Base-by-base conservation (phyloP, 2,329 filamentous ascomycete species). In the Sphaerulina populicola region DNA sequence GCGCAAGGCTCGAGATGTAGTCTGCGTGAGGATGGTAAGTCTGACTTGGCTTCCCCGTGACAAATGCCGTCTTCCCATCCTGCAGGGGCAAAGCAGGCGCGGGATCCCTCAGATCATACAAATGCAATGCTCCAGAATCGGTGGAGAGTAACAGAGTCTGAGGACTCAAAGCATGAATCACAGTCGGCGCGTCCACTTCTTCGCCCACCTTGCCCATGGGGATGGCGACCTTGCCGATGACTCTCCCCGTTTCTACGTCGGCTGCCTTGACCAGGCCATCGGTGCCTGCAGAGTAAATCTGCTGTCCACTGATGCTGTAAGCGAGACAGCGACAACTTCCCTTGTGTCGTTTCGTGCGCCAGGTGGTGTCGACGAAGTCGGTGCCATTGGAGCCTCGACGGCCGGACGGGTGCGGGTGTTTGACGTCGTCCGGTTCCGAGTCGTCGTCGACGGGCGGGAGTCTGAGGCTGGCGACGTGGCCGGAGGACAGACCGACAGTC, bases 301-400 rank as follows among this genome's bases (percentile, higher is more conserved):
- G 76, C 58, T 79, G 73, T 12, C 91, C 93, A 66, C 96, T 90
- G 51, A 81, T 70, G 57, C 82, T 84, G 70, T 90, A 97, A 4
- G 78, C 81, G 49, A 97, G 72, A 54, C 81, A 83, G 47, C 93
- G 79, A 66, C 91, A 97, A 75, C 89, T 96, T 10, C 89, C 91
- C 74, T 95, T 94, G 72, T 98, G 93, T 55, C 93, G 79, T 60
- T 83, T 78, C 4, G 93, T 97, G 62, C 81, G 80, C 93, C 93
- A 98, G 53, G 83, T 73, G 0, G 84, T 88, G 60, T 90, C 86
- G 56, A 97, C 86, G 50, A 83, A 80, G 39, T 83, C 85, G 56
- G 79, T 85, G 9, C 88, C 88, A 61, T 74, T 77, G 60, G 75
- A 74, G 21, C 73, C 74, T 43, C 62, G 44, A 30, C 64, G 50